Evolutionary conservation across 2,329 filamentous ascomycete genomes (phyloP).

Genomic region (Colletotrichum lupini): DNA sequence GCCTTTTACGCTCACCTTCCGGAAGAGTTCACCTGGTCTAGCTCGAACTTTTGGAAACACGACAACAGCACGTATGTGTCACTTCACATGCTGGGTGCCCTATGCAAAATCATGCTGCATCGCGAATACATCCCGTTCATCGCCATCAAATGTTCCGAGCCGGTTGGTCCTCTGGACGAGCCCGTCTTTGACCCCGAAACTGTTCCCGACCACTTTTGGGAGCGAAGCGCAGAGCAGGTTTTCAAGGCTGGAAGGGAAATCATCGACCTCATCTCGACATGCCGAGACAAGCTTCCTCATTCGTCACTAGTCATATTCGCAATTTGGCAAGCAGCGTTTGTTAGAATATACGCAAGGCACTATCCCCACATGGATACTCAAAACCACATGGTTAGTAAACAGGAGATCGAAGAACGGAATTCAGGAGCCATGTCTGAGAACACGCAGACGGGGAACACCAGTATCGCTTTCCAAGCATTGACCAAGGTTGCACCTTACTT

Average conservation of each 20-base stretch:
- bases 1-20: slow-evolving; percentile 56
- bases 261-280: slow-evolving; percentile 72
- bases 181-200: slow-evolving; percentile 62
- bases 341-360: slow-evolving; percentile 73
- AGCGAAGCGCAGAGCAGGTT: slow-evolving; percentile 68
- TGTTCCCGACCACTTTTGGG: slow-evolving; percentile 69
- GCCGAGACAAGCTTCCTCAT: slow-evolving; percentile 71
- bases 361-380: slow-evolving; percentile 76
- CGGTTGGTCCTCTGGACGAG: slow-evolving; percentile 68
- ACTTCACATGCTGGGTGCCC: slow-evolving; percentile 72
- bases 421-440: slow-evolving; percentile 41
- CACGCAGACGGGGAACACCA: slow-evolving; percentile 55
- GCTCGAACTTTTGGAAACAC: slow-evolving; percentile 73
- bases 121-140: slow-evolving; percentile 76
- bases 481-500: slow-evolving; percentile 62
- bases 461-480: slow-evolving; percentile 61
- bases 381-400: slow-evolving; percentile 59
- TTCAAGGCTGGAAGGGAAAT: slow-evolving; percentile 73
- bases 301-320: slow-evolving; percentile 76
- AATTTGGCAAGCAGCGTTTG: slow-evolving; percentile 74
- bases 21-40: slow-evolving; percentile 57
- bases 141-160: slow-evolving; percentile 63
- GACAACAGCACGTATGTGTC: slow-evolving; percentile 75
- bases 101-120: slow-evolving; percentile 76
- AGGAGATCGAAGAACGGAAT: slow-evolving; percentile 44